Conservation (phyloP, 1,284 basidiomycete species). For the Naganishia sp. region DNA sequence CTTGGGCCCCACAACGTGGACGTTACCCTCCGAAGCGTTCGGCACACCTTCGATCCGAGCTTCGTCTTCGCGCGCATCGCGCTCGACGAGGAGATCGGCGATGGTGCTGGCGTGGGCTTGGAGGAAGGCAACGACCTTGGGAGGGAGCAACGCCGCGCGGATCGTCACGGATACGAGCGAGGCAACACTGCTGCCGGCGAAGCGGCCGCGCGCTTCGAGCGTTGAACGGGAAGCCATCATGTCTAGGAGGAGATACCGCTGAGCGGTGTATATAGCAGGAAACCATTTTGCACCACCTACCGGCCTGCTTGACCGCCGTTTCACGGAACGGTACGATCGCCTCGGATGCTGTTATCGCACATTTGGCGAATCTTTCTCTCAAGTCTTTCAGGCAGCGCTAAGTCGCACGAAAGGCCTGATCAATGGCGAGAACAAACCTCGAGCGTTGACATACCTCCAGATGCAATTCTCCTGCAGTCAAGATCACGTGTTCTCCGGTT, state of each 20-base stretch:
- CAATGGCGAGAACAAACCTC: too few relatives aligned
- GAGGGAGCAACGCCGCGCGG: conserved; percentile 77
- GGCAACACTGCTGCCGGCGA: conserved; percentile 68
- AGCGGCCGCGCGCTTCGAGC: conserved; percentile 74
- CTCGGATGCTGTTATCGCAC: conserved; percentile 88
- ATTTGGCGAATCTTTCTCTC: conserved; percentile 87
- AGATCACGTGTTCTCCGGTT: conserved; percentile 95
- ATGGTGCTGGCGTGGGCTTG: conserved; percentile 63
- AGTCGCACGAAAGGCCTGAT: neutral
- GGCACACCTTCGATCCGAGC: conserved; percentile 45
- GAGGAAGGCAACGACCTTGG: conserved; percentile 68
- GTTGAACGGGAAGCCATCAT: conserved; percentile 82
- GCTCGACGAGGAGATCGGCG: conserved; percentile 48
- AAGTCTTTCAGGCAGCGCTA: conserved; percentile 94
- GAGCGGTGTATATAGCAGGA: neutral
- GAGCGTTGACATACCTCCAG: conserved; percentile 68
- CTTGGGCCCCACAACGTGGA: conserved; percentile 63
- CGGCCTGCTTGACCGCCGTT: conserved; percentile 78
- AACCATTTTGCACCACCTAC: conserved; percentile 54
- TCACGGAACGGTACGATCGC: conserved; percentile 98
- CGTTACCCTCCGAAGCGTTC: conserved; percentile 45
- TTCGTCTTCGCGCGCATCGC: conserved; percentile 39
- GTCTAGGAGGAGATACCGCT: conserved; percentile 56
- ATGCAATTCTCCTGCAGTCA: conserved; percentile 95
- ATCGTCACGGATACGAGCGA: conserved; percentile 80